Evolutionary conservation across 2,329 filamentous ascomycete genomes (phyloP), one percentile per base, ranked within the genome.

Genomic region (Drechslerella coelobrocha): DNA sequence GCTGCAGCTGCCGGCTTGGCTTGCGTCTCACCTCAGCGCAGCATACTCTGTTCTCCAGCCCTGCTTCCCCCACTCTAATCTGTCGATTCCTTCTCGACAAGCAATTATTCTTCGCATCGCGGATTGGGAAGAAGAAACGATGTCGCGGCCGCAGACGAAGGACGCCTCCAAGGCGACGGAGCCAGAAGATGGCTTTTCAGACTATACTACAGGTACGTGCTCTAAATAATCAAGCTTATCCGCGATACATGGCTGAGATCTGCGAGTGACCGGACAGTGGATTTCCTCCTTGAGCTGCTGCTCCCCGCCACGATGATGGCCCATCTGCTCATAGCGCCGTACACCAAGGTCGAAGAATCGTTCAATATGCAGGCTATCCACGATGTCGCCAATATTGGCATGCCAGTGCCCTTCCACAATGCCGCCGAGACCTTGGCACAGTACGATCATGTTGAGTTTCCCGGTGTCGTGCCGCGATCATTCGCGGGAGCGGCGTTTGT

Each of bases 271-370:
- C 29, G 29, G 10, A 21, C 71, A 75, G 74, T 78, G 84, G 84
- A 85, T 74, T 74, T 78, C 26, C 65, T 82, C 14, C 76, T 88
- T 41, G 78, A 81, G 57, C 77, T 87, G 73, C 79, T 87, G 53
- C 81, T 92, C 65, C 89, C 90, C 0, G 78, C 82, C 1, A 77
- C 88, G 31, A 82, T 90, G 75, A 78, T 89, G 66, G 61, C 89
- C 60, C 90, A 96, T 79, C 85, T 96, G 61, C 77, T 86, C 72
- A 78, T 87, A 23, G 86, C 92, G 9, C 94, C 94, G 0, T 93
- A 95, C 81, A 97, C 92, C 63, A 99, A 99, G 79, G 94, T 99
- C 68, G 94, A 99, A 79, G 94, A 99, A 80, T 97, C 93, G 0
- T 97, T 99, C 84, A 96, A 96, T 78, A 86, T 97, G 66, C 94